These are phyloP conservation scores for Fusarium sp. DNA, from an alignment of 2,329 filamentous ascomycete species.

Conservation along the genomic window DNA sequence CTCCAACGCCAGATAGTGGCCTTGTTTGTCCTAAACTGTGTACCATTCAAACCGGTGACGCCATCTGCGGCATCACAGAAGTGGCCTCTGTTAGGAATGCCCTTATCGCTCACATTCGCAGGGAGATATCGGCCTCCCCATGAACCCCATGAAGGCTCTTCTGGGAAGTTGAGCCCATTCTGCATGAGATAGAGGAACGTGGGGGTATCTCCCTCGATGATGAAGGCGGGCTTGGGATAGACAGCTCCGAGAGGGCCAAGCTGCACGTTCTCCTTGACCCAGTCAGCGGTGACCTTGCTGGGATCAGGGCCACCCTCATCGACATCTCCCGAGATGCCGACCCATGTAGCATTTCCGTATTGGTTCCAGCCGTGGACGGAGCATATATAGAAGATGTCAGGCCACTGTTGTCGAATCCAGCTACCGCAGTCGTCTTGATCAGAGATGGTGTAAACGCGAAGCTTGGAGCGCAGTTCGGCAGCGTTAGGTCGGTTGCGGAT, in stretches of 20 bases:
- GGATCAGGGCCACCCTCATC: conserved; percentile 53
- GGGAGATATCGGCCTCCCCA: conserved; percentile 62
- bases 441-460: conserved; percentile 67
- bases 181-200: conserved; percentile 58
- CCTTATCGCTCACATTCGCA: conserved; percentile 43
- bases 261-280: conserved; percentile 66
- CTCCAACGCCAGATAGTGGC: conserved; percentile 59
- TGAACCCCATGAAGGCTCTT: conserved; percentile 59
- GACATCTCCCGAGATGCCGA: conserved; percentile 61
- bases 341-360: conserved; percentile 66
- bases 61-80: conserved; percentile 38
- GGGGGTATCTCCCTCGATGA: conserved; percentile 64
- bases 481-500: conserved; percentile 47
- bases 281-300: conserved; percentile 59
- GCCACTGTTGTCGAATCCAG: conserved; percentile 65
- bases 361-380: conserved; percentile 67
- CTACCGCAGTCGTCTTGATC: conserved; percentile 69
- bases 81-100: conserved; percentile 13
- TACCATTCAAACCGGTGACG: conserved; percentile 44
- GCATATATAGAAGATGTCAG: conserved; percentile 66
- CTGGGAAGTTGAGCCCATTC: conserved; percentile 53
- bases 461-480: conserved; percentile 51
- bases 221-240: conserved; percentile 61
- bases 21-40: conserved; percentile 41
- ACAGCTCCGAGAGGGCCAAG: conserved; percentile 55